A percentile compares a stretch with the other conserved stretches of the same genome.
Conservation (phyloP, 1,139 yeast genomes). For the Tardiomyces blankii region DNA sequence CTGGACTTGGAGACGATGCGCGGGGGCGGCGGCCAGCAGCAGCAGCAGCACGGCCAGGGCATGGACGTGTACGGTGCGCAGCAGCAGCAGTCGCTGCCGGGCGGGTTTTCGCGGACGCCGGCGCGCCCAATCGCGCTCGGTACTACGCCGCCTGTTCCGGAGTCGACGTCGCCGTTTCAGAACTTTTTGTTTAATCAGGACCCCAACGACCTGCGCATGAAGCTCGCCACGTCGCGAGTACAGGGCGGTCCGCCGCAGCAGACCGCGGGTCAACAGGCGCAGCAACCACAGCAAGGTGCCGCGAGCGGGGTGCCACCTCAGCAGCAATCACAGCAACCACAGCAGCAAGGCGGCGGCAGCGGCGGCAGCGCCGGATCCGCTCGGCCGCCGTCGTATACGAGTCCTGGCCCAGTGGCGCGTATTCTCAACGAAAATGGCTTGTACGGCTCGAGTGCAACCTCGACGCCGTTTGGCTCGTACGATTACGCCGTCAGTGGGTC, state of each 20-base stretch:
- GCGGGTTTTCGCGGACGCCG: neutral
- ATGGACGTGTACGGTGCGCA: neutral
- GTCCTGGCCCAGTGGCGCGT: conserved; percentile 1
- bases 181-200: conserved; percentile 13
- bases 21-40: neutral
- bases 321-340: too few relatives aligned
- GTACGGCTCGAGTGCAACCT: conserved; percentile 4
- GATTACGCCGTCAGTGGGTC: conserved; percentile 5
- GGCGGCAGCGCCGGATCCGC: neutral
- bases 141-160: conserved; percentile 19
- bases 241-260: neutral
- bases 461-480: conserved; percentile 19
- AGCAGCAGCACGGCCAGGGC: neutral
- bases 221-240: neutral
- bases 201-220: neutral
- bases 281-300: neutral
- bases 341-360: neutral
- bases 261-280: neutral
- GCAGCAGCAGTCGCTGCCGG: neutral
- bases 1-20: conserved; percentile 15
- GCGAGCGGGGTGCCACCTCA: neutral
- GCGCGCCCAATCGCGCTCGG: conserved; percentile 6
- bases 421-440: conserved; percentile 6
- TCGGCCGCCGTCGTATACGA: neutral
- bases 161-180: conserved; percentile 22